phyloP scores from a whole-genome alignment of 768 basidiomycete species.

The Lentinula boryana region DNA sequence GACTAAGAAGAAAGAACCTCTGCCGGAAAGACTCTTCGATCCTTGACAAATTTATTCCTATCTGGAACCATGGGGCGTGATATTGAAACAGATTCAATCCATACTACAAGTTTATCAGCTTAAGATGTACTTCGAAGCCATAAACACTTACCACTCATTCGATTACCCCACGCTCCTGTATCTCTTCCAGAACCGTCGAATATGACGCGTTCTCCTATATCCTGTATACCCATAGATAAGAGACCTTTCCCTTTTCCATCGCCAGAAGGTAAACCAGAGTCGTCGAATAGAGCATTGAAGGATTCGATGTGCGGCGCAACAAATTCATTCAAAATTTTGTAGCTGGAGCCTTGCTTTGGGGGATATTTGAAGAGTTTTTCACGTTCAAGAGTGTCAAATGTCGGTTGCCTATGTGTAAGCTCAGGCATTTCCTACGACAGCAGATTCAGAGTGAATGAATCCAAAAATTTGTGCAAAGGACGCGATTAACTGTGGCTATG shows the following conservation, averaged over 20 bases:
- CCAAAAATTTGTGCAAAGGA: no score
- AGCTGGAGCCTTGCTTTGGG: constrained; percentile 56
- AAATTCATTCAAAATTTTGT: constrained; percentile 86
- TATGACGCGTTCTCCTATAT: constrained; percentile 88
- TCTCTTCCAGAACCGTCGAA: constrained; percentile 72
- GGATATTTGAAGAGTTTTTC: constrained; percentile 79
- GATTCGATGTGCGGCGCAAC: constrained; percentile 92
- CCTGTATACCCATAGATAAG: constrained; percentile 68
- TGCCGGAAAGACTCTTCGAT: constrained; percentile 79
- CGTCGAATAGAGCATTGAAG: constrained; percentile 95
- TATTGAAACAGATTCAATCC: constrained; percentile 83
- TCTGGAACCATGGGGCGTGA: constrained; percentile 84
- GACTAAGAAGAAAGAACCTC: constrained; percentile 52
- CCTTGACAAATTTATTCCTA: constrained; percentile 65
- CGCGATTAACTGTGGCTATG: not conserved
- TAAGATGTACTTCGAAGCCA: not conserved
- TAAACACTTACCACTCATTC: constrained; percentile 66
- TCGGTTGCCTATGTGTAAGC: constrained; percentile 34
- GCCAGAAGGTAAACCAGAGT: constrained; percentile 70
- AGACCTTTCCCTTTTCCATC: constrained; percentile 78
- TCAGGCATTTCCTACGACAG: constrained; percentile 37
- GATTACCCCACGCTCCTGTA: constrained; percentile 68
- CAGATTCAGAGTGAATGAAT: not conserved
- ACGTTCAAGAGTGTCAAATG: constrained; percentile 78
- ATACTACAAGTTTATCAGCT: constrained; percentile 50